These are phyloP conservation scores for Crucihimalaya himalaica DNA, from an alignment of 345 rosid species.

Conservation along the genomic window DNA sequence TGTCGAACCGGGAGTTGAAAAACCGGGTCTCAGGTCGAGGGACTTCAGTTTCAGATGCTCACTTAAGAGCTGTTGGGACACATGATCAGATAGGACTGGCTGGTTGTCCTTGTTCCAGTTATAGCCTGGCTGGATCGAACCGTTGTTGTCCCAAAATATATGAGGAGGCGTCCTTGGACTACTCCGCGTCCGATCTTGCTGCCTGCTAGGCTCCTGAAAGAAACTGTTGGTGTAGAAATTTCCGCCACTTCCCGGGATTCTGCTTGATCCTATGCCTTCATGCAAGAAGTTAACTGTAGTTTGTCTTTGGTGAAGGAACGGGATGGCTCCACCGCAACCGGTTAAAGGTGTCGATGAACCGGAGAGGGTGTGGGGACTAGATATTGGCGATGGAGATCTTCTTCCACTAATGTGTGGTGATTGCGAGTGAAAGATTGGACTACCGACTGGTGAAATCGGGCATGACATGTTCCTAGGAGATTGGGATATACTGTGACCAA, in stretches of 20 bases:
- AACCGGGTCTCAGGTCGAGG: slow-evolving; percentile 54
- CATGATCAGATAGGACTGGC: slow-evolving; percentile 60
- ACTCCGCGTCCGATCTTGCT: slow-evolving; percentile 52
- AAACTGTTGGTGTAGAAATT: slow-evolving; percentile 44
- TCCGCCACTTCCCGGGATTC: slow-evolving; percentile 48
- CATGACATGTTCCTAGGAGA: slow-evolving; percentile 56
- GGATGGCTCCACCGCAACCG: slow-evolving; percentile 59
- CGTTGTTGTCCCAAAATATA: slow-evolving; percentile 51
- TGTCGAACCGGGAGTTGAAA: slow-evolving; percentile 44
- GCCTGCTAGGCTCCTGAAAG: slow-evolving; percentile 55
- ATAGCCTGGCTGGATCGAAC: slow-evolving; percentile 46
- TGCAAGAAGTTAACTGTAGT: slow-evolving; percentile 50
- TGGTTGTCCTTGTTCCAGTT: slow-evolving; percentile 52
- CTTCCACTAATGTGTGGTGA: slow-evolving; percentile 60
- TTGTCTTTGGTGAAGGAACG: slow-evolving; percentile 58
- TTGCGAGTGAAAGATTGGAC: slow-evolving; percentile 61
- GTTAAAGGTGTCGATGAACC: slow-evolving; percentile 69
- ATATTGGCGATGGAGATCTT: slow-evolving; percentile 66
- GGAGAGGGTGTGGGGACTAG: slow-evolving; percentile 64
- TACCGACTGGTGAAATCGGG: slow-evolving; percentile 64
- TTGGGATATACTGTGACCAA: slow-evolving; percentile 49
- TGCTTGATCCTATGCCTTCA: slow-evolving; percentile 50
- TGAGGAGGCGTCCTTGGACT: slow-evolving; percentile 54
- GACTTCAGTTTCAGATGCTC: slow-evolving; percentile 60
- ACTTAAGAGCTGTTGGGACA: slow-evolving; percentile 62